phyloP scores from a whole-genome alignment of 2,329 filamentous ascomycete genomes.

The Amesomyces nigricolor region DNA sequence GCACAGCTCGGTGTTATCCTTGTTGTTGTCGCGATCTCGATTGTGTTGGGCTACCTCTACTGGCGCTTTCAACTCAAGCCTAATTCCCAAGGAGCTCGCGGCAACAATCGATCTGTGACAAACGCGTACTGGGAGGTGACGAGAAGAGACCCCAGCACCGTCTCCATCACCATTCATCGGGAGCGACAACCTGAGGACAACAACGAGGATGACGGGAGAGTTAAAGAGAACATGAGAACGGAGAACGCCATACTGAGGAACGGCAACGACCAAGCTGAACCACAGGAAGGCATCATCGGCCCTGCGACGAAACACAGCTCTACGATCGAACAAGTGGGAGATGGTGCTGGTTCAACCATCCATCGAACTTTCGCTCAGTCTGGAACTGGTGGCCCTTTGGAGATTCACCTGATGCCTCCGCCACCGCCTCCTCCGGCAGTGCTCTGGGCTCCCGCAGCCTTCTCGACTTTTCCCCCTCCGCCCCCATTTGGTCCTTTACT shows the following conservation, averaged over 20 bases:
- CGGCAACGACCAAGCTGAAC: neutral
- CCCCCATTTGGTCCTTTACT: neutral
- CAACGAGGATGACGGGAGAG: neutral
- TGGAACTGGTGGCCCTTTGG: neutral
- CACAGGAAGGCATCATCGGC: neutral
- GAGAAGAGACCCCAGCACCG: neutral
- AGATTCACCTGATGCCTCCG: conserved; percentile 12
- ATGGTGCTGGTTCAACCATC: no score
- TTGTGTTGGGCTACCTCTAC: conserved; percentile 7
- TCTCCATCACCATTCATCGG: conserved; percentile 13
- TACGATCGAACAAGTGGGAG: no score
- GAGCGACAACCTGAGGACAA: neutral
- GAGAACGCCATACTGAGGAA: neutral
- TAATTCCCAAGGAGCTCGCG: neutral
- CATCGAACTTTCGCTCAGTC: neutral
- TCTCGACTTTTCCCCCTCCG: neutral
- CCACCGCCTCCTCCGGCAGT: conserved; percentile 1
- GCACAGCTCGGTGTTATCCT: conserved; percentile 14
- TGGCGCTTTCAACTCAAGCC: conserved; percentile 14
- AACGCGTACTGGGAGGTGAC: neutral
- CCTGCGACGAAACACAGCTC: neutral
- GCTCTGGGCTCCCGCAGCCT: neutral
- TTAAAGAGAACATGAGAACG: neutral
- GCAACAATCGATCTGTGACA: neutral
- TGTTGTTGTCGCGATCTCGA: neutral